Base-by-base conservation (phyloP, 2,329 filamentous ascomycete genomes). In the Cercospora canescens region DNA sequence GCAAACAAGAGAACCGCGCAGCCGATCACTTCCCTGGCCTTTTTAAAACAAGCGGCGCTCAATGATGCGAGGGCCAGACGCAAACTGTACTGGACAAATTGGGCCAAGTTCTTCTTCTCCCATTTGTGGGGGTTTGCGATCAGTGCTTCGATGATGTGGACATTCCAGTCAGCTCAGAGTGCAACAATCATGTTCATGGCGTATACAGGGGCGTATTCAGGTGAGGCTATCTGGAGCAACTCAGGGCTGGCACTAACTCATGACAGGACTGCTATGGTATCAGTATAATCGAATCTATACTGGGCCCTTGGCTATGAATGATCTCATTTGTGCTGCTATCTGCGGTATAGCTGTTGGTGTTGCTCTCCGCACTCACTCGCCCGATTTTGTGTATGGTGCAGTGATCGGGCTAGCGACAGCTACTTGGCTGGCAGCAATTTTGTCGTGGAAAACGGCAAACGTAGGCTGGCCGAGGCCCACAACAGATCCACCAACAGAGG, bases 91-190 rank as follows among this genome's bases (percentile, higher is more conserved):
- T 84, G 84, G 81, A 79, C 73, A 30, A 85, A 81, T 3, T 77
- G 86, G 3, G 75, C 77, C 41, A 82, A 79, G 65, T 86, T 83
- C 69, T 77, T 86, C 58, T 77, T 83, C 41, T 80, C 84, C 69
- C 82, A 86, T 71, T 79, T 84, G 0, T 86, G 84, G 84, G 82
- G 82, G 63, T 74, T 86, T 52, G 81, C 83, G 2, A 60, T 86
- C n/a, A 81, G 82, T 9, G 75, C 83, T 14, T 79, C 79, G 26
- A 76, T 87, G 24, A 77, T 86, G n/a, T 87, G 84, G 84, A 78
- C 79, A 6, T 85, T 87, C 71, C 80, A 85, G 59, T 74, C 73
- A 30, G 76, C 78, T 3, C 16, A 76, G 9, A 71, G 78, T 56
- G 82, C 81, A 4, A 79, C 82, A 64, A 79, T 81, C 66, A 82